Conservation (phyloP, 306 rosid species). For the Cucumis sativus region DNA sequence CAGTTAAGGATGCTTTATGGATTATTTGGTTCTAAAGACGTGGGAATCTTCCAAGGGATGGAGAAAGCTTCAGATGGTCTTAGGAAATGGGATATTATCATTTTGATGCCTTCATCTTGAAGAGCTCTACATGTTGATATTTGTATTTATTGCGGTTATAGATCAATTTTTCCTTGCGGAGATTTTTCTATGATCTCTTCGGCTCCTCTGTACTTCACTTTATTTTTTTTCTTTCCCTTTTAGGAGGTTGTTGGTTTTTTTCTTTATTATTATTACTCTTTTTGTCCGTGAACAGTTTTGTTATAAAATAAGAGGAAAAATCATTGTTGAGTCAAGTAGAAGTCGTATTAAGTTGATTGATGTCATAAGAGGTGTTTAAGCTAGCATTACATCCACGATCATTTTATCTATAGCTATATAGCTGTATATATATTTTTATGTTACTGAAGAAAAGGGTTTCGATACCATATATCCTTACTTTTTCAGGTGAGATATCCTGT, state of each 20-base stretch:
- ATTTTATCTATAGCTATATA: neutral
- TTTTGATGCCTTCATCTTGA: neutral
- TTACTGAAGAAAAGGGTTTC: neutral
- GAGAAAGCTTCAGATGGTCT: neutral
- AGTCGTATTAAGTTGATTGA: neutral
- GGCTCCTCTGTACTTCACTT: neutral
- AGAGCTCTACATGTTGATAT: neutral
- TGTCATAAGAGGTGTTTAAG: neutral
- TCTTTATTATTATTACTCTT: neutral
- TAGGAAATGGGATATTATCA: neutral
- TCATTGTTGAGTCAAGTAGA: neutral
- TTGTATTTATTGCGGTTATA: neutral
- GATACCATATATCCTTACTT: neutral
- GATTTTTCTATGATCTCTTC: neutral
- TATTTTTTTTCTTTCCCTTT: neutral
- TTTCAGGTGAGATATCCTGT: slow-evolving; percentile 97
- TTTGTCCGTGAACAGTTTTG: neutral
- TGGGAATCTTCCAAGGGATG: neutral
- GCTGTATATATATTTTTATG: too few species aligned
- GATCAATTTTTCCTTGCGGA: neutral
- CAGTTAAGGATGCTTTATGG: neutral
- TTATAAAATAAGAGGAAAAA: neutral
- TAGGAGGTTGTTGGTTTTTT: neutral
- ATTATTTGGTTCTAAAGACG: neutral
- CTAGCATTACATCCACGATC: neutral